These are phyloP conservation scores for Hypoxylon sp. DNA, from an alignment of 2,329 filamentous ascomycete species.

Conservation along the genomic window DNA sequence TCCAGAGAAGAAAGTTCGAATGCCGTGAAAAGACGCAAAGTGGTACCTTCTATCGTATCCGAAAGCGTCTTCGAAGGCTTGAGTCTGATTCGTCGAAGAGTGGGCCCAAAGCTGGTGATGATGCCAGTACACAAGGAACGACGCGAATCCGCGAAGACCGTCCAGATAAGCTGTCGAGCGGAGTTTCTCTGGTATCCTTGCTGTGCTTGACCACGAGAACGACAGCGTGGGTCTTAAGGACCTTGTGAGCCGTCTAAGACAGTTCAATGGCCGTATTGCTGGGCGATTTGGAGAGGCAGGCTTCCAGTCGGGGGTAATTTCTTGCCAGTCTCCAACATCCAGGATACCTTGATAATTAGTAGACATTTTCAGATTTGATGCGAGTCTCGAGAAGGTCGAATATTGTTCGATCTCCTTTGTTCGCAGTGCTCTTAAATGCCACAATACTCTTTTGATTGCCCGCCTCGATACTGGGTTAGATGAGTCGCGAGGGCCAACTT, in stretches of 20 bases:
- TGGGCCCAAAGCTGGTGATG: constrained; percentile 73
- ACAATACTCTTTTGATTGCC: neutral
- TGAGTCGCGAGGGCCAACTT: neutral
- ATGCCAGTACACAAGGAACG: constrained; percentile 75
- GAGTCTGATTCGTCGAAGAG: constrained; percentile 55
- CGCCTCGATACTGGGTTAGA: neutral
- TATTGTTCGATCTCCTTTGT: neutral
- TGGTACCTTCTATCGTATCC: constrained; percentile 65
- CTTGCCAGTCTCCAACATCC: constrained; percentile 56
- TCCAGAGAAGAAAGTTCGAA: constrained; percentile 73
- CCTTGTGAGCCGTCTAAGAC: constrained; percentile 1
- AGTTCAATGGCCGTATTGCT: constrained; percentile 3
- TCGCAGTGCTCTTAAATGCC: neutral
- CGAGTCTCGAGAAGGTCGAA: neutral
- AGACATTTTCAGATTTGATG: constrained; percentile 50
- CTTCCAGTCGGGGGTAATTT: constrained; percentile 52
- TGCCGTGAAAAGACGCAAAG: constrained; percentile 67
- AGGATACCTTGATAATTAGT: constrained; percentile 54
- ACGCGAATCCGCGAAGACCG: constrained; percentile 76
- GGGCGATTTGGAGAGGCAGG: constrained; percentile 43
- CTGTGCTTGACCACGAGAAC: constrained; percentile 33
- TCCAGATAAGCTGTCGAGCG: constrained; percentile 74
- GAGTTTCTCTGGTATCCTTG: constrained; percentile 50
- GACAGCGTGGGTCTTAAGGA: constrained; percentile 27
- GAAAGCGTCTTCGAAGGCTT: constrained; percentile 67